Percentiles rank a stretch among this genome's conserved stretches.
Conservation (phyloP, 192 early-diverging fungal species). For the Chytriomyces sp. region DNA sequence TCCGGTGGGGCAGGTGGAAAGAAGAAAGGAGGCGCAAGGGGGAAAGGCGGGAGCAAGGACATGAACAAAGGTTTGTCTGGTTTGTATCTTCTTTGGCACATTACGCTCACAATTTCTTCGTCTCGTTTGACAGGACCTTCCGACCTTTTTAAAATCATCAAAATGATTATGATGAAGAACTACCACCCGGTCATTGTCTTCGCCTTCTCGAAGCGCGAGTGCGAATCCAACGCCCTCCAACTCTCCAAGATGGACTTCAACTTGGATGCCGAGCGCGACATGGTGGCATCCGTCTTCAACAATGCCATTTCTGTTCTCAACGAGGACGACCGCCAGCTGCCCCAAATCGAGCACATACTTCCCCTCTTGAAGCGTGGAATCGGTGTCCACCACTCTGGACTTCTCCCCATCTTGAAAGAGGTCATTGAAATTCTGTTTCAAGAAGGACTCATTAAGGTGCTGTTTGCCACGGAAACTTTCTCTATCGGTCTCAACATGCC, state of each 20-base stretch:
- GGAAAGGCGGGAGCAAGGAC: conserved; percentile 33
- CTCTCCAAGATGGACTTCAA: conserved; percentile 95
- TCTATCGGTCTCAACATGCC: conserved; percentile 99
- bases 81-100: background rate
- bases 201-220: conserved; percentile 91
- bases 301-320: conserved; percentile 83
- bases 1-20: conserved; percentile 46
- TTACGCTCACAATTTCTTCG: background rate
- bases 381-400: conserved; percentile 95
- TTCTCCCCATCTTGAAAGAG: conserved; percentile 96
- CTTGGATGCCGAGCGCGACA: conserved; percentile 74
- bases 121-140: conserved; percentile 48
- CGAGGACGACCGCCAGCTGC: conserved; percentile 88
- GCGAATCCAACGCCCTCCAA: conserved; percentile 87
- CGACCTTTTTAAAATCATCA: conserved; percentile 92
- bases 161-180: conserved; percentile 92
- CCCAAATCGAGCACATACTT: conserved; percentile 91
- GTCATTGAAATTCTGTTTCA: conserved; percentile 97
- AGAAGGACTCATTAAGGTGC: conserved; percentile 93
- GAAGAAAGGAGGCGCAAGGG: conserved; percentile 45
- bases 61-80: conserved; percentile 17
- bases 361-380: conserved; percentile 91
- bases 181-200: conserved; percentile 99
- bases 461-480: conserved; percentile 99
- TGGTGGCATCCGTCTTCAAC: conserved; percentile 80